Base-by-base conservation (phyloP, 169 alveolate species). In the Eimeria mitis region DNA sequence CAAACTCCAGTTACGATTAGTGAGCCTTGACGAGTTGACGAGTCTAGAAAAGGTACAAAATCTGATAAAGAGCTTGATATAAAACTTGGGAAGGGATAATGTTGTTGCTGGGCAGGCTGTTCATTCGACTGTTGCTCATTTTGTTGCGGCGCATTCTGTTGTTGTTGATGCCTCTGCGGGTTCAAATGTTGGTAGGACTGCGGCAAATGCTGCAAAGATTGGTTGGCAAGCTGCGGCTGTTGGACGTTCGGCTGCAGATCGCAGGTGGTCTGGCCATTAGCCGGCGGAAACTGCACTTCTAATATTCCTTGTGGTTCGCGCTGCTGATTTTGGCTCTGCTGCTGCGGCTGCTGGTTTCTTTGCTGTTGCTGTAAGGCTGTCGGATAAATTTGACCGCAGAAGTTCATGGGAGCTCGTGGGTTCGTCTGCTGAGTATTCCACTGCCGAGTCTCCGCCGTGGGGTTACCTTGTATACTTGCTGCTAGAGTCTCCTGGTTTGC, bases 401-500 rank as follows among this genome's bases (percentile, higher is more conserved):
- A 70, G 40, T 40, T 40, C 54, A 40, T 40, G 34, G 54, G 54
- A 34, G 14, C 40, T 2, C 40, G 83, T 40, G n/a, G 9, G 31
- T 13, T 40, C 31, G 54, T 40, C 54, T 37, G 83, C 54, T 71
- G 54, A 40, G 52, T 13, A 40, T 40, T 40, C 83, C 83, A 40
- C 40, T n/a, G 56, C 31, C 16, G 83, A 73, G 13, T 40, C 31
- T 37, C 83, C 54, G 16, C n/a, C 34, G 89, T 34, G 0, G 47
- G 70, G 25, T 31, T 52, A n/a, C 70, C 89, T 79, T 19, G 52
- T 49, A 59, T 47, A 28, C 89, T 28, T 23, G 70, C 65, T 5
- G 70, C n/a, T 31, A 25, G 89, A n/a, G 68, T 28, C 16, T 47
- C 70, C 68, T 79, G 89, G 89, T 31, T 49, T n/a, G 89, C 89